A percentile compares a stretch with the other conserved stretches of the same genome.
Evolutionary conservation across 495 filamentous ascomycete genomes (phyloP).

Genomic region (Sporormia fimetaria): DNA sequence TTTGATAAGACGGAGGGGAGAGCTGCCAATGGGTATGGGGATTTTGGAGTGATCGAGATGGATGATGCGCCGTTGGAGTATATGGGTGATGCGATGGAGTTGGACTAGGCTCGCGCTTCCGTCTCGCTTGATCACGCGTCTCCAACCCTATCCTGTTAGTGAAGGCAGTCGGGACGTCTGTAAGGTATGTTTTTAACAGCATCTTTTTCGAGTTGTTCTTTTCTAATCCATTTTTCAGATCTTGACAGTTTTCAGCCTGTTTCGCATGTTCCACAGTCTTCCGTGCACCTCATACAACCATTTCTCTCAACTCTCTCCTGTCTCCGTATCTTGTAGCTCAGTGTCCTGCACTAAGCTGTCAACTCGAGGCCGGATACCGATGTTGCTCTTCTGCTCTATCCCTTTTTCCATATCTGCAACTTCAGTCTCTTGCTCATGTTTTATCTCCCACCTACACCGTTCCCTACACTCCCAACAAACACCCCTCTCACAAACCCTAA

Average conservation of each 20-base stretch:
- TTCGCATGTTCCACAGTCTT: too few relatives aligned
- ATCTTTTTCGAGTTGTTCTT: too few relatives aligned
- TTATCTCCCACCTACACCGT: conserved; percentile 14
- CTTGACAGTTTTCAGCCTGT: too few relatives aligned
- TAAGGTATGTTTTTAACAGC: too few relatives aligned
- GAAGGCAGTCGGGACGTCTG: too few relatives aligned
- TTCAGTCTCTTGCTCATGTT: conserved; percentile 1
- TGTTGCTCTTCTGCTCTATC: not conserved
- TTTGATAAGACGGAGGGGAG: too few relatives aligned
- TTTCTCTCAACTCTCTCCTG: conserved; percentile 9
- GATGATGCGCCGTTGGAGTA: conserved; percentile 40
- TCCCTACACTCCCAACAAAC: conserved; percentile 20
- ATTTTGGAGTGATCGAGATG: conserved; percentile 7
- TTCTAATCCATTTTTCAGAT: too few relatives aligned
- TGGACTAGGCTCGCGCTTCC: too few relatives aligned
- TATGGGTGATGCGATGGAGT: conserved; percentile 57
- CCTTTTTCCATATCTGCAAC: not conserved
- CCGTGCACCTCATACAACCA: too few relatives aligned
- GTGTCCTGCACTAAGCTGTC: conserved; percentile 15
- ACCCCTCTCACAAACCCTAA: conserved; percentile 13
- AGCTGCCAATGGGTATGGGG: conserved; percentile 12
- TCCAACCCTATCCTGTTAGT: too few relatives aligned
- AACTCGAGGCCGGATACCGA: conserved; percentile 4
- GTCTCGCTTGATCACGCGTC: too few relatives aligned
- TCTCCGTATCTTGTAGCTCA: conserved; percentile 3